phyloP scores from a whole-genome alignment of 192 early-diverging fungal genomes.

The Coemansia sp. region DNA sequence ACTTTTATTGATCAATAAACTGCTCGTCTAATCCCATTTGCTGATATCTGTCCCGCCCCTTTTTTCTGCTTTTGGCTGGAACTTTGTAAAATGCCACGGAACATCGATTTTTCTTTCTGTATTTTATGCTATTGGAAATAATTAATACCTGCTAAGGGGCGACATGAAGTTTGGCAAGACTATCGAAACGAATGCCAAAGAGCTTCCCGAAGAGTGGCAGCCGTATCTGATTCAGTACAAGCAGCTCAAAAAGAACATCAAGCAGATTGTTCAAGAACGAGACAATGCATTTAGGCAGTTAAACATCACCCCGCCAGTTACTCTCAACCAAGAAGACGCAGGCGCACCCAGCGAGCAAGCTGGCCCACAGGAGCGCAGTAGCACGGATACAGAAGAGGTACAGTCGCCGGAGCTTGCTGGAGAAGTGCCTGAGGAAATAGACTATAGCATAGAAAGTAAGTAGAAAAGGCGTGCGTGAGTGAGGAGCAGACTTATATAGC shows the following conservation, averaged over 20 bases:
- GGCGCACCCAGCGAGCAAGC: no score
- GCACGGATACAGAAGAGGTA: neutral
- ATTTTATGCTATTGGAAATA: neutral
- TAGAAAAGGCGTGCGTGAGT: neutral
- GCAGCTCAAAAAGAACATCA: slow-evolving; percentile 68
- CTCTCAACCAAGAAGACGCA: no score
- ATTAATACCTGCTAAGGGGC: neutral
- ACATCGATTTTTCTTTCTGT: neutral
- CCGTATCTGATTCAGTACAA: slow-evolving; percentile 78
- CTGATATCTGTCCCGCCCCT: no score
- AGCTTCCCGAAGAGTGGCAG: slow-evolving; percentile 70
- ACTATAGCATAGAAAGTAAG: slow-evolving; percentile 51
- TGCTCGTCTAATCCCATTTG: no score
- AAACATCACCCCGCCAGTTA: slow-evolving; percentile 19
- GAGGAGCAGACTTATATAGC: no score
- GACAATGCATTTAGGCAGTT: slow-evolving; percentile 45
- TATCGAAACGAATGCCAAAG: slow-evolving; percentile 62
- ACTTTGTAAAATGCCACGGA: no score
- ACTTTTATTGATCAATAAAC: no score
- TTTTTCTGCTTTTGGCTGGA: no score
- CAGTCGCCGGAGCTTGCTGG: neutral
- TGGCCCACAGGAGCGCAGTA: neutral
- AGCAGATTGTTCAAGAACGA: slow-evolving; percentile 67
- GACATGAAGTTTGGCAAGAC: slow-evolving; percentile 76
- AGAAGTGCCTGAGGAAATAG: slow-evolving; percentile 23